Percentiles rank a stretch among this genome's conserved stretches.
Conservation (phyloP, 306 rosid species). For the Cucurbita maxima region DNA sequence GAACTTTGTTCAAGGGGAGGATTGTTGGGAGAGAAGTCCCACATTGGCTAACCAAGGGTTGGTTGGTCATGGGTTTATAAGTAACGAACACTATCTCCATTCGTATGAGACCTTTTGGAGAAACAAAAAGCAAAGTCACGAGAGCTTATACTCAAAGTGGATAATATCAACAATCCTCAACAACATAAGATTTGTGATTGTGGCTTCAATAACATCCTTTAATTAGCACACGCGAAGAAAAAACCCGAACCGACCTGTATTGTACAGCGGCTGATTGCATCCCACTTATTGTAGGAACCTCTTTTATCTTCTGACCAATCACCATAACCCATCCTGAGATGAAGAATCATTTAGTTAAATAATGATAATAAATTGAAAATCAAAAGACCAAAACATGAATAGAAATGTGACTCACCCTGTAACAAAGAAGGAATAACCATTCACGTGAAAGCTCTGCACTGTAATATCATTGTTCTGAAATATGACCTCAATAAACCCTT, state of each 20-base stretch:
- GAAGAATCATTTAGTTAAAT: not conserved
- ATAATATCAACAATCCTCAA: too few relatives aligned
- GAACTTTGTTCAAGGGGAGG: too few relatives aligned
- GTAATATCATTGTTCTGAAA: constrained; percentile 70
- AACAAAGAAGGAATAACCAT: constrained; percentile 69
- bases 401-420: constrained; percentile 41
- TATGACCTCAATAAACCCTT: constrained; percentile 73
- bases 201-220: not conserved
- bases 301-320: constrained; percentile 61
- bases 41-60: too few relatives aligned
- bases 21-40: too few relatives aligned
- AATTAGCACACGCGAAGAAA: not conserved
- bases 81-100: too few relatives aligned
- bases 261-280: constrained; percentile 65
- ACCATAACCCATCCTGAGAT: constrained; percentile 55
- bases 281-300: constrained; percentile 66
- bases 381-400: not conserved
- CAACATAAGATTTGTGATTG: not conserved
- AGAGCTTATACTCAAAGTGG: too few relatives aligned
- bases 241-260: constrained; percentile 41
- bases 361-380: not conserved
- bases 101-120: too few relatives aligned
- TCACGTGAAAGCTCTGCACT: constrained; percentile 60
- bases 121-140: too few relatives aligned
- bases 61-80: too few relatives aligned